A percentile compares a stretch with the other conserved stretches of the same genome.
Evolutionary conservation across 768 basidiomycete genomes (phyloP).

Genomic region (Sporobolomyces pararoseus): DNA sequence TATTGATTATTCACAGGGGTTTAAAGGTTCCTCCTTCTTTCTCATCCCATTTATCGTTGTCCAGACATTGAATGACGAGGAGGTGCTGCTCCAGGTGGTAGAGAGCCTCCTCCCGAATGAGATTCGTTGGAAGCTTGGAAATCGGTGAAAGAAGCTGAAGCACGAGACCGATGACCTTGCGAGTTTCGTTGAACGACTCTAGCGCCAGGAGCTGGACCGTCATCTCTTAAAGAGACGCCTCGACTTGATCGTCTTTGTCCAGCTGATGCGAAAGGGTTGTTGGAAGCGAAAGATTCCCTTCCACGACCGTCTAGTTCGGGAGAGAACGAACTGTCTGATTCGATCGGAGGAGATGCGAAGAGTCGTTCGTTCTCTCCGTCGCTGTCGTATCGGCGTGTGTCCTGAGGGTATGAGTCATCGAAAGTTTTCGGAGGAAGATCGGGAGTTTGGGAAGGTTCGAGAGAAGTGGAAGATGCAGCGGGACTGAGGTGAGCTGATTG

Average conservation of each 20-base stretch:
- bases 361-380: slow-evolving; percentile 39
- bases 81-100: slow-evolving; percentile 33
- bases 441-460: slow-evolving; percentile 7
- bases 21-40: background rate
- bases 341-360: slow-evolving; percentile 26
- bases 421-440: slow-evolving; percentile 2
- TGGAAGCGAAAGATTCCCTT: slow-evolving; percentile 6
- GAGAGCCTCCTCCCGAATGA: slow-evolving; percentile 2
- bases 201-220: slow-evolving; percentile 70
- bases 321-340: background rate
- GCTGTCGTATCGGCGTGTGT: slow-evolving; percentile 28
- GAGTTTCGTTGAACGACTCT: slow-evolving; percentile 30
- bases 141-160: background rate
- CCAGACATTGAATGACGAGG: slow-evolving; percentile 22
- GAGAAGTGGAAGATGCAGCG: slow-evolving; percentile 19
- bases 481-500: slow-evolving; percentile 18
- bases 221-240: slow-evolving; percentile 74
- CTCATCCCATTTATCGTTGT: background rate
- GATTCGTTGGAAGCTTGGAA: background rate
- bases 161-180: slow-evolving; percentile 8
- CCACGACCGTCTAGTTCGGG: background rate
- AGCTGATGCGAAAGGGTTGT: slow-evolving; percentile 22
- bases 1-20: background rate
- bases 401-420: slow-evolving; percentile 41
- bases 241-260: slow-evolving; percentile 43